A percentile compares a stretch with the other conserved stretches of the same genome.
phyloP scores from a whole-genome alignment of 345 rosid species.

The Adansonia digitata region DNA sequence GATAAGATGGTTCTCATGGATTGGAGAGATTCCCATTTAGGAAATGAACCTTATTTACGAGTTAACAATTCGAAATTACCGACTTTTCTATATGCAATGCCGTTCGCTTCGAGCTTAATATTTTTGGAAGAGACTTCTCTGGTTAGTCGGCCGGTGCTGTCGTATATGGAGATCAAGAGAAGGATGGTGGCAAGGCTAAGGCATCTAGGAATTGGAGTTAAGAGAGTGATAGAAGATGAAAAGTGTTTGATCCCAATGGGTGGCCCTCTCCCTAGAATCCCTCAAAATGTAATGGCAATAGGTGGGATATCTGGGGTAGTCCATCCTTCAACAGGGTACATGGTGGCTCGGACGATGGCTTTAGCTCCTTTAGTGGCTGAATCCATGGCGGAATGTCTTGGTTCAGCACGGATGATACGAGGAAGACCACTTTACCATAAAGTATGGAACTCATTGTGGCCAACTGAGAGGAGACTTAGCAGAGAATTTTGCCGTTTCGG shows the following conservation, averaged over 20 bases:
- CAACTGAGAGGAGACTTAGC: constrained; percentile 32
- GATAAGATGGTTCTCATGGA: constrained; percentile 73
- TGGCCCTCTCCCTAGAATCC: constrained; percentile 58
- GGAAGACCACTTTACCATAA: constrained; percentile 46
- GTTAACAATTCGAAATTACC: constrained; percentile 36
- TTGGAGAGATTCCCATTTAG: constrained; percentile 72
- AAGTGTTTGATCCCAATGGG: constrained; percentile 81
- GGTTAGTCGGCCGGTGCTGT: constrained; percentile 51
- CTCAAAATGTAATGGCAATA: constrained; percentile 57
- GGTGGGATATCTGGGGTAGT: constrained; percentile 66
- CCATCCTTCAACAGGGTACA: constrained; percentile 70
- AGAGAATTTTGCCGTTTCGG: constrained; percentile 55
- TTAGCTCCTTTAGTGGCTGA: constrained; percentile 43
- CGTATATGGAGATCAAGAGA: constrained; percentile 47
- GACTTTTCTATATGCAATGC: constrained; percentile 63
- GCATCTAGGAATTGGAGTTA: constrained; percentile 57
- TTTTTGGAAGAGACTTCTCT: constrained; percentile 63
- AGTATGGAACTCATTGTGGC: constrained; percentile 62
- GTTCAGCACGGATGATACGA: constrained; percentile 59
- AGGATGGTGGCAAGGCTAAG: constrained; percentile 69
- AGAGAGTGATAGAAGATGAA: constrained; percentile 49
- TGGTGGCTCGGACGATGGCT: constrained; percentile 52
- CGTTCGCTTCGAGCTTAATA: constrained; percentile 43
- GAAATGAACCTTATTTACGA: constrained; percentile 52
- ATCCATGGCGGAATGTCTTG: constrained; percentile 57